phyloP scores from a whole-genome alignment of 768 basidiomycete species.

The Pulveroboletus ravenelii region DNA sequence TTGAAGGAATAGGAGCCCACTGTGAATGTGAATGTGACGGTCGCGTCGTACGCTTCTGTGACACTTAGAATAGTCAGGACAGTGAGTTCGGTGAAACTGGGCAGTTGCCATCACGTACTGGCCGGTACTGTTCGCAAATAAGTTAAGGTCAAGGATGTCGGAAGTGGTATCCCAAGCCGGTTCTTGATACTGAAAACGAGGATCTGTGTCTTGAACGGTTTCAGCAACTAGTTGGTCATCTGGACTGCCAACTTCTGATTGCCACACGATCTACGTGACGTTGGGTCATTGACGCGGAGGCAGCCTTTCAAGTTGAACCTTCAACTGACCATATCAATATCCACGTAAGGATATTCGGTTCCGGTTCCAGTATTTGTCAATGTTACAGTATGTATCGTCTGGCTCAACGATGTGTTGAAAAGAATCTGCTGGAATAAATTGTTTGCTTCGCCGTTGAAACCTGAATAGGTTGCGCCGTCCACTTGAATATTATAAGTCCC shows the following conservation, averaged over 20 bases:
- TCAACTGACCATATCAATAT: constrained; percentile 41
- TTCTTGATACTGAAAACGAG: constrained; percentile 37
- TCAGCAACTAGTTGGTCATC: constrained; percentile 10
- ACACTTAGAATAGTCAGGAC: constrained; percentile 21
- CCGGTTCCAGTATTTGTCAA: constrained; percentile 33
- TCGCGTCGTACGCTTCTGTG: constrained; percentile 33
- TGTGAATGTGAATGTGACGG: constrained; percentile 36
- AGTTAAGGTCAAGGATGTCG: constrained; percentile 29
- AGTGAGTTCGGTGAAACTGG: not conserved
- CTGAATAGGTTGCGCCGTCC: constrained; percentile 31
- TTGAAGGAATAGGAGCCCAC: constrained; percentile 22
- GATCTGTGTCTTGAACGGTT: constrained; percentile 34
- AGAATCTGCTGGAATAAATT: constrained; percentile 38
- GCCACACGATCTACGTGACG: constrained; percentile 24
- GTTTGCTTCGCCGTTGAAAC: constrained; percentile 27
- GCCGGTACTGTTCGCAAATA: constrained; percentile 41
- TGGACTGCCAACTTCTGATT: constrained; percentile 23
- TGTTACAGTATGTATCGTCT: constrained; percentile 35
- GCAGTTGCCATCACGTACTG: constrained; percentile 28
- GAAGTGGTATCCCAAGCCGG: constrained; percentile 34
- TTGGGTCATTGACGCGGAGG: not conserved
- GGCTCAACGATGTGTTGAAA: constrained; percentile 34
- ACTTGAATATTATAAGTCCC: constrained; percentile 41
- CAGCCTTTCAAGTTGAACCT: not conserved
- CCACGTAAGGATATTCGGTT: constrained; percentile 27